Evolutionary conservation across 192 early-diverging fungal species (phyloP).

Genomic region (Gaertneriomyces sp.): DNA sequence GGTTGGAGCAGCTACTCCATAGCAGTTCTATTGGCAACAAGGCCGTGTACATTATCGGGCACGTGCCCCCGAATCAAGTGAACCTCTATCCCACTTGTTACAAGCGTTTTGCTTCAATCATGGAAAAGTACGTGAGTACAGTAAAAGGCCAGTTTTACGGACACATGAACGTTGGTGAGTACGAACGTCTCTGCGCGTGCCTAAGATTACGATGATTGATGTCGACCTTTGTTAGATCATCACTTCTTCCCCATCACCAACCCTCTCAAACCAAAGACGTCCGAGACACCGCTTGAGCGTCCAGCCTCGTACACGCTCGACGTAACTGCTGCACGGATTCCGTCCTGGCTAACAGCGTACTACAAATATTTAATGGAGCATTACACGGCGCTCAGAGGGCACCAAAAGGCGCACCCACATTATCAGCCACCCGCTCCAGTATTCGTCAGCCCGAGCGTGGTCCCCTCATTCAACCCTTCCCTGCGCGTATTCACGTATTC

Average conservation of each 20-base stretch:
- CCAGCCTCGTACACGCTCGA: too few relatives aligned
- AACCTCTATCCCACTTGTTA: constrained; percentile 32
- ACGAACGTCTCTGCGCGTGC: constrained; percentile 8
- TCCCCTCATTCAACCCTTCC: constrained; percentile 39
- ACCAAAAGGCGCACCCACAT: constrained; percentile 2
- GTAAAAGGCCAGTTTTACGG: constrained; percentile 41
- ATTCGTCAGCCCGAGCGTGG: constrained; percentile 37
- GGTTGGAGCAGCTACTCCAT: constrained; percentile 27
- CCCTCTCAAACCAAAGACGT: too few relatives aligned
- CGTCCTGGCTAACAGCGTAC: constrained; percentile 33
- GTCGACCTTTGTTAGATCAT: constrained; percentile 24
- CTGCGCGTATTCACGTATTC: constrained; percentile 26
- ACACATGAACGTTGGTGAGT: constrained; percentile 39
- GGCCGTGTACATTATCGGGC: constrained; percentile 33
- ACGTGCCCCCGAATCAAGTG: constrained; percentile 34
- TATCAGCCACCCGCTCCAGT: constrained; percentile 5
- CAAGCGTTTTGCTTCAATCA: constrained; percentile 18
- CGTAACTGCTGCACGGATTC: not conserved
- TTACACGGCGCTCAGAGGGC: constrained; percentile 20
- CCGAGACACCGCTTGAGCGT: too few relatives aligned
- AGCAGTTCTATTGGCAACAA: not conserved
- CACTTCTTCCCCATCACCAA: constrained; percentile 30
- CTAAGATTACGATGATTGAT: not conserved
- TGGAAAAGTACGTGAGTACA: constrained; percentile 29
- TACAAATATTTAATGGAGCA: constrained; percentile 31